These are phyloP conservation scores for Gypsophila paniculata DNA, from an alignment of 179 eudicot genomes.

Conservation along the genomic window DNA sequence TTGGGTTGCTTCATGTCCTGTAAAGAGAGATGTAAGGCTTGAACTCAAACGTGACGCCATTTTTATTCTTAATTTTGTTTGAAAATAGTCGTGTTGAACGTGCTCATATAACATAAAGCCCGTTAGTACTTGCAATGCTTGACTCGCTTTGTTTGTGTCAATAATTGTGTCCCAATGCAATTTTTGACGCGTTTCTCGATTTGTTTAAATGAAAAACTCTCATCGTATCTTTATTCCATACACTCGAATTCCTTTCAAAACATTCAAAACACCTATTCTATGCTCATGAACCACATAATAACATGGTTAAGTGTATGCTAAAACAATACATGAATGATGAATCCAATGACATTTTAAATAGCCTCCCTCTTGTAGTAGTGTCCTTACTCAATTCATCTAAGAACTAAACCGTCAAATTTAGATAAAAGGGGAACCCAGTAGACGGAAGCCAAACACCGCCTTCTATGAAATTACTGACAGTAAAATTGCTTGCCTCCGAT, in stretches of 20 bases:
- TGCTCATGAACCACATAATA: background rate
- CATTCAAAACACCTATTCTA: background rate
- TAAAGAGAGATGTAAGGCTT: background rate
- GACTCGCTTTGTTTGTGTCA: background rate
- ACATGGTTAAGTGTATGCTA: background rate
- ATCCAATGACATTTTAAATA: background rate
- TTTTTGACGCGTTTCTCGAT: no score
- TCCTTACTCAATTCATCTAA: background rate
- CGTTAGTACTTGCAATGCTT: background rate
- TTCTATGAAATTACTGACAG: slow-evolving; percentile 27
- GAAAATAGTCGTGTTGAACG: background rate
- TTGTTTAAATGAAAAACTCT: background rate
- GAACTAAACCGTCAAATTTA: slow-evolving; percentile 21
- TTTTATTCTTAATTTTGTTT: background rate
- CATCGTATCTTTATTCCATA: background rate
- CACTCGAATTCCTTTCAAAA: background rate
- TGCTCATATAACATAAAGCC: no score
- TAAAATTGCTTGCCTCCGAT: slow-evolving; percentile 31
- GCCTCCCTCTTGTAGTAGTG: background rate
- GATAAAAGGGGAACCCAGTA: slow-evolving; percentile 26
- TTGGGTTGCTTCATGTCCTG: background rate
- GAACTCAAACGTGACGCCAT: background rate
- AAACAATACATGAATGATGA: slow-evolving; percentile 6
- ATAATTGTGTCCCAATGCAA: background rate
- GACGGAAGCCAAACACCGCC: slow-evolving; percentile 42